A percentile compares a stretch with the other conserved stretches of the same genome.
Conservation (phyloP, 768 basidiomycete species). For the Mycena venus region DNA sequence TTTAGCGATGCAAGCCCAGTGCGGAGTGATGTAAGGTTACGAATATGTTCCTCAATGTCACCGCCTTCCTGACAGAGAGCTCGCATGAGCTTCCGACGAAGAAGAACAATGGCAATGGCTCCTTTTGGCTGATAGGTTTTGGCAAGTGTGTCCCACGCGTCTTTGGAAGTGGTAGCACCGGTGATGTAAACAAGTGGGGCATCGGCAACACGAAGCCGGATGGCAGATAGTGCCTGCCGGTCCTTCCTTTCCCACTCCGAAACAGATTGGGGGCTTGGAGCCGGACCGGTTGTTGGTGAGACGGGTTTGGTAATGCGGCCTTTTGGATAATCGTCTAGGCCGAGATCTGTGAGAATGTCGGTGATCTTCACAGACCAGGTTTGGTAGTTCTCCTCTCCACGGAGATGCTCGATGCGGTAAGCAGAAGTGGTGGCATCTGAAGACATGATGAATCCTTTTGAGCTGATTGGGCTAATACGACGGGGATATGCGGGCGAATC, state of each 20-base stretch:
- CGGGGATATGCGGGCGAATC: neutral
- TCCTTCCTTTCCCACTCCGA: slow-evolving; percentile 37
- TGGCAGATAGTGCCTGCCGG: slow-evolving; percentile 43
- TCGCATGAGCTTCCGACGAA: slow-evolving; percentile 41
- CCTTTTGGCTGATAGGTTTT: slow-evolving; percentile 45
- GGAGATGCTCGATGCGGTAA: slow-evolving; percentile 31
- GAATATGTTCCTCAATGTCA: slow-evolving; percentile 48
- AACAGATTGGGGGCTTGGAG: too few relatives aligned
- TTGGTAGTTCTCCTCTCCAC: slow-evolving; percentile 31
- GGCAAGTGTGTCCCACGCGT: slow-evolving; percentile 45
- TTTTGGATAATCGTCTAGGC: slow-evolving; percentile 5
- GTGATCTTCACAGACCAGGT: slow-evolving; percentile 27
- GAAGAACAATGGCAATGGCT: slow-evolving; percentile 39
- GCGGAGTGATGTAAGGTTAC: slow-evolving; percentile 37
- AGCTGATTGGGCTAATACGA: neutral
- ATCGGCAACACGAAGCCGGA: slow-evolving; percentile 37
- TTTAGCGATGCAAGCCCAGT: slow-evolving; percentile 38
- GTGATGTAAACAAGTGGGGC: slow-evolving; percentile 43
- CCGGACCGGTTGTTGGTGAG: too few relatives aligned
- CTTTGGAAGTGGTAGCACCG: slow-evolving; percentile 35
- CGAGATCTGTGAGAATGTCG: slow-evolving; percentile 37
- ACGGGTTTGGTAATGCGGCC: neutral
- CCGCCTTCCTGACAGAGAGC: slow-evolving; percentile 43
- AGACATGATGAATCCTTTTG: slow-evolving; percentile 29
- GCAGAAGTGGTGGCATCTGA: slow-evolving; percentile 6